phyloP scores from a whole-genome alignment of 768 basidiomycete genomes.

The Boletus tomentosulus region DNA sequence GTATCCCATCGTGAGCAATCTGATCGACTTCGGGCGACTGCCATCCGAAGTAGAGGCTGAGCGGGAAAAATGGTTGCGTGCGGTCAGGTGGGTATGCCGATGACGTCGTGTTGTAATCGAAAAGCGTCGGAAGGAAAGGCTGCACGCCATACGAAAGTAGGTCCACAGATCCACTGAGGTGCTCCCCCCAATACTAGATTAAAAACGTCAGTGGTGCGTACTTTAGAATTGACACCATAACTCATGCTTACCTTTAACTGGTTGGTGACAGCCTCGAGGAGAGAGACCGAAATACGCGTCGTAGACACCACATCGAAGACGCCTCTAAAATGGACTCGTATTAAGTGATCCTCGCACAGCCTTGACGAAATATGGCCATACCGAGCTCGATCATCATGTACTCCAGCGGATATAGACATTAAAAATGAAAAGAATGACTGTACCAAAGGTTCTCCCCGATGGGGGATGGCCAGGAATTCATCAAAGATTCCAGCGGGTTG shows the following conservation, averaged over 20 bases:
- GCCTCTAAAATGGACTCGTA: background rate
- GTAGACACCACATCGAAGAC: constrained; percentile 9
- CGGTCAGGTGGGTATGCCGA: constrained; percentile 44
- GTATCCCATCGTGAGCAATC: constrained; percentile 33
- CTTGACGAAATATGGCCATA: background rate
- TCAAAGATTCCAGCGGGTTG: constrained; percentile 21
- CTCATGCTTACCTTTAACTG: constrained; percentile 12
- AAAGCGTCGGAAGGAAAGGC: constrained; percentile 45
- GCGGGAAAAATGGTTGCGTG: too few species aligned
- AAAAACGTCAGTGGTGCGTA: background rate
- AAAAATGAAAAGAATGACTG: constrained; percentile 17
- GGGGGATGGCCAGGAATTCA: constrained; percentile 22
- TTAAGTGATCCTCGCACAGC: background rate
- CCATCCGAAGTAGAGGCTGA: too few species aligned
- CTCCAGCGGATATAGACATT: background rate
- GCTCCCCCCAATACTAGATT: constrained; percentile 9
- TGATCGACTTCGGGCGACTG: constrained; percentile 7
- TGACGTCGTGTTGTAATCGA: constrained; percentile 31
- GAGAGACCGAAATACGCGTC: constrained; percentile 4
- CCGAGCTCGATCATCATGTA: background rate
- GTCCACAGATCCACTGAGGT: background rate
- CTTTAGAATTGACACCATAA: background rate
- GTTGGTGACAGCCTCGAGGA: constrained; percentile 9
- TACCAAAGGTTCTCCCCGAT: constrained; percentile 1
- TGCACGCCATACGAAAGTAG: constrained; percentile 34